Conservation (phyloP, 1,139 yeast genomes). For the Candida glucosophila region DNA sequence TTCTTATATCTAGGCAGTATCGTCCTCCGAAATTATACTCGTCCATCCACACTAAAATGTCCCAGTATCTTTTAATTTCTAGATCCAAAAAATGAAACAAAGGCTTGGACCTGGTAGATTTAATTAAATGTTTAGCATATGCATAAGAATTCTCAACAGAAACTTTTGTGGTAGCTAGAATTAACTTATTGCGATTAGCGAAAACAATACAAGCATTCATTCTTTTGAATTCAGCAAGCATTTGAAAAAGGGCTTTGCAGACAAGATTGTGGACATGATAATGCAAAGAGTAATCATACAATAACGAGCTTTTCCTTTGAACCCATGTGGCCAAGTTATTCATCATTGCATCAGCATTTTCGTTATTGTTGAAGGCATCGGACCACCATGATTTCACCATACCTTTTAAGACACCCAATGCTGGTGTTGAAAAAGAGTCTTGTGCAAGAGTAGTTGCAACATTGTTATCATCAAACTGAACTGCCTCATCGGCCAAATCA, state of each 20-base stretch:
- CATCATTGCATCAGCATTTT: conserved; percentile 78
- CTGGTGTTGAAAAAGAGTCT: conserved; percentile 74
- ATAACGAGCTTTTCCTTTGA: conserved; percentile 58
- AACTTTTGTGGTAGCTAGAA: conserved; percentile 67
- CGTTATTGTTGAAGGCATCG: conserved; percentile 61
- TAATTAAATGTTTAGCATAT: conserved; percentile 79
- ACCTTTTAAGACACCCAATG: conserved; percentile 59
- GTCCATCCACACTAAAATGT: conserved; percentile 90
- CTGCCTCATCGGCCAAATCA: conserved; percentile 54
- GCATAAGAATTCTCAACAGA: conserved; percentile 88
- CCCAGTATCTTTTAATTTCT: conserved; percentile 77
- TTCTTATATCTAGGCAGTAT: conserved; percentile 52
- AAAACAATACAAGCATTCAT: conserved; percentile 73
- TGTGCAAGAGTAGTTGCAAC: conserved; percentile 55
- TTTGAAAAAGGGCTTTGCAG: conserved; percentile 72
- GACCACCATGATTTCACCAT: conserved; percentile 94
- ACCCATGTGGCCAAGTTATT: conserved; percentile 86
- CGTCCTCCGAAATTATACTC: conserved; percentile 82
- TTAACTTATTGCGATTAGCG: conserved; percentile 71
- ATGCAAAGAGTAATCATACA: conserved; percentile 73
- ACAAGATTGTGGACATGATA: conserved; percentile 85
- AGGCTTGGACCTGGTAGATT: conserved; percentile 74
- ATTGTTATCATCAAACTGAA: conserved; percentile 30
- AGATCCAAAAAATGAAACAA: conserved; percentile 77
- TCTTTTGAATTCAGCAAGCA: conserved; percentile 70